A percentile compares a stretch with the other conserved stretches of the same genome.
Conservation (phyloP, 176 grass and related monocot species). For the Leersia perrieri region DNA sequence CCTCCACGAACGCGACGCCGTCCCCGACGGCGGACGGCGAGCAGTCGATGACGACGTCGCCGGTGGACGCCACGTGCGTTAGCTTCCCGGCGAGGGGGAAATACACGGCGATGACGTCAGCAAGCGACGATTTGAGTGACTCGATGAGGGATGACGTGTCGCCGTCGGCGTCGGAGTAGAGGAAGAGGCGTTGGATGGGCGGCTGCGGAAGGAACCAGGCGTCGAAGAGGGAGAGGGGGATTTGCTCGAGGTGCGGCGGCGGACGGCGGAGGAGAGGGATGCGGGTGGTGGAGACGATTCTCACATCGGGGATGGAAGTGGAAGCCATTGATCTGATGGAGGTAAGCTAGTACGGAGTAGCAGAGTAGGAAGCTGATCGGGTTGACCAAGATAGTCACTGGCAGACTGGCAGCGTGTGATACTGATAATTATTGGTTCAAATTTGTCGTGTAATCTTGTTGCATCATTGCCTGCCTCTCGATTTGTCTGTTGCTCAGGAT, state of each 20-base stretch:
- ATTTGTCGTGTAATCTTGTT: background rate
- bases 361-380: no score
- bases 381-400: background rate
- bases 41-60: slow-evolving; percentile 28
- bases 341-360: background rate
- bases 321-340: background rate
- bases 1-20: slow-evolving; percentile 31
- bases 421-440: background rate
- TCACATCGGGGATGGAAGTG: background rate
- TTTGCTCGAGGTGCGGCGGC: background rate
- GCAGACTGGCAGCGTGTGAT: no score
- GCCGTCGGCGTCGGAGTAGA: background rate
- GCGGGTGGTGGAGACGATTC: background rate
- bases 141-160: background rate
- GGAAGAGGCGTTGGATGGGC: background rate
- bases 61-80: background rate
- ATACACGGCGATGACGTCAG: background rate
- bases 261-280: background rate
- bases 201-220: background rate
- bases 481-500: background rate
- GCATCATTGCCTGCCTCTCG: background rate
- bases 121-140: slow-evolving; percentile 9
- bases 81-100: slow-evolving; percentile 20
- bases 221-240: background rate
- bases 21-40: background rate